Conservation (phyloP, 129 eudicot genomes). For the Helichrysum umbraculigerum region DNA sequence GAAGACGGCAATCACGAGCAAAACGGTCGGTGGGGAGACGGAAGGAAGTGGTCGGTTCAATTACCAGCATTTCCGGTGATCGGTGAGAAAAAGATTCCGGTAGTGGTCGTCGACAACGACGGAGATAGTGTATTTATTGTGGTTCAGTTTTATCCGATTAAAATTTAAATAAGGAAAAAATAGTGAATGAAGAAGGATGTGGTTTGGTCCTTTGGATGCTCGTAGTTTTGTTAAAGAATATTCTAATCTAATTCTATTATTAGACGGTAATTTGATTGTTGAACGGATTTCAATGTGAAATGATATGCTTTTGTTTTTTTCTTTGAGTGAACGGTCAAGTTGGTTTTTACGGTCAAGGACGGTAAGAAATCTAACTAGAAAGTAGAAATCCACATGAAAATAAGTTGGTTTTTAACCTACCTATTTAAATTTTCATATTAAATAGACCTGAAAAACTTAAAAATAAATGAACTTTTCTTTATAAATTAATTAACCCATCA, state of each 20-base stretch:
- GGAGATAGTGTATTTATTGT: constrained; percentile 22
- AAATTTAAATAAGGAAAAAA: neutral
- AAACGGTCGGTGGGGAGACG: constrained; percentile 50
- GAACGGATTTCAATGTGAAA: neutral
- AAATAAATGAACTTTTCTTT: too few relatives aligned
- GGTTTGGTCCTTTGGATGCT: constrained; percentile 6
- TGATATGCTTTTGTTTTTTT: neutral
- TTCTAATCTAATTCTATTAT: constrained; percentile 8
- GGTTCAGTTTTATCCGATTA: constrained; percentile 47
- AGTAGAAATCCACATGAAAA: too few relatives aligned
- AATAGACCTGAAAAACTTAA: too few relatives aligned
- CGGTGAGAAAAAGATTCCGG: constrained; percentile 21
- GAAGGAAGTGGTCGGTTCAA: constrained; percentile 60
- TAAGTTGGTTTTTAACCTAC: too few relatives aligned
- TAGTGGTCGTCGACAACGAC: constrained; percentile 16
- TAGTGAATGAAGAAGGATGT: neutral
- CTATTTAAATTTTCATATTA: too few relatives aligned
- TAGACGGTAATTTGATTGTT: neutral
- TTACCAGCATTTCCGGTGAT: constrained; percentile 62
- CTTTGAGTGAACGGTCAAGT: too few relatives aligned
- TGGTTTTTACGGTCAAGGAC: too few relatives aligned
- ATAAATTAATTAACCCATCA: too few relatives aligned
- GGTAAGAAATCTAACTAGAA: too few relatives aligned
- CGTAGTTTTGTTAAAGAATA: constrained; percentile 33
- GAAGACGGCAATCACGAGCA: constrained; percentile 39